Evolutionary conservation across 2,329 filamentous ascomycete genomes (phyloP).

Genomic region (Arthroderma sp.): DNA sequence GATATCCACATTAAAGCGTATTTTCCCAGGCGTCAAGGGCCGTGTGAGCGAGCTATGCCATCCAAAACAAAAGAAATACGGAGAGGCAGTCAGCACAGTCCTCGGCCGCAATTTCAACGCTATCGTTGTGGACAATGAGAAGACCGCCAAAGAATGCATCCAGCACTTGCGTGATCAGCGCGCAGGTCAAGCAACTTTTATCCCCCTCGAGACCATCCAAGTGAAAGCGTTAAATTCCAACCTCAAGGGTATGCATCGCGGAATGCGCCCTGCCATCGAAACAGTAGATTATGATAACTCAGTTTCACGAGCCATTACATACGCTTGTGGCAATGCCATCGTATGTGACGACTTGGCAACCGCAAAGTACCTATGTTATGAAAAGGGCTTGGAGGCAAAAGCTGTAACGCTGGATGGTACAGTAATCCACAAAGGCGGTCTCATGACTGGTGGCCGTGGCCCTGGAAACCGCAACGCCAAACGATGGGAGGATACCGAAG

Average conservation of each 20-base stretch:
- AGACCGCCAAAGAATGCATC: slow-evolving; percentile 86
- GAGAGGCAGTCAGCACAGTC: slow-evolving; percentile 83
- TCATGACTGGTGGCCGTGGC: slow-evolving; percentile 90
- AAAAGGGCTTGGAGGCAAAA: slow-evolving; percentile 74
- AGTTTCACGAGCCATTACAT: slow-evolving; percentile 83
- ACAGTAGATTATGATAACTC: slow-evolving; percentile 86
- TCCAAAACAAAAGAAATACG: slow-evolving; percentile 93
- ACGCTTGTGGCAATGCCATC: slow-evolving; percentile 87
- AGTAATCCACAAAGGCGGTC: slow-evolving; percentile 88
- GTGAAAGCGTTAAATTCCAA: slow-evolving; percentile 82
- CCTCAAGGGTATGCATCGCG: slow-evolving; percentile 75
- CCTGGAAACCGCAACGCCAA: slow-evolving; percentile 62
- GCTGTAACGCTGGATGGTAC: slow-evolving; percentile 91
- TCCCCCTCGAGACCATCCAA: slow-evolving; percentile 93
- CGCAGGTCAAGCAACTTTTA: slow-evolving; percentile 78
- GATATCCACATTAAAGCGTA: slow-evolving; percentile 71
- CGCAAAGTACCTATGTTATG: slow-evolving; percentile 81
- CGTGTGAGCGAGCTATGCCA: slow-evolving; percentile 84
- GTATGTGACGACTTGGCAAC: slow-evolving; percentile 80
- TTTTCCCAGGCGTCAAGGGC: slow-evolving; percentile 83
- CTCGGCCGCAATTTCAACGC: slow-evolving; percentile 89
- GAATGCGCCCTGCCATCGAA: slow-evolving; percentile 79
- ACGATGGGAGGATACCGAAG: slow-evolving; percentile 77
- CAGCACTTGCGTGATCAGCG: slow-evolving; percentile 86
- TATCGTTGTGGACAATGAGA: slow-evolving; percentile 88